Base-by-base conservation (phyloP, 2,329 filamentous ascomycete species). In the Trichoderma sp. region DNA sequence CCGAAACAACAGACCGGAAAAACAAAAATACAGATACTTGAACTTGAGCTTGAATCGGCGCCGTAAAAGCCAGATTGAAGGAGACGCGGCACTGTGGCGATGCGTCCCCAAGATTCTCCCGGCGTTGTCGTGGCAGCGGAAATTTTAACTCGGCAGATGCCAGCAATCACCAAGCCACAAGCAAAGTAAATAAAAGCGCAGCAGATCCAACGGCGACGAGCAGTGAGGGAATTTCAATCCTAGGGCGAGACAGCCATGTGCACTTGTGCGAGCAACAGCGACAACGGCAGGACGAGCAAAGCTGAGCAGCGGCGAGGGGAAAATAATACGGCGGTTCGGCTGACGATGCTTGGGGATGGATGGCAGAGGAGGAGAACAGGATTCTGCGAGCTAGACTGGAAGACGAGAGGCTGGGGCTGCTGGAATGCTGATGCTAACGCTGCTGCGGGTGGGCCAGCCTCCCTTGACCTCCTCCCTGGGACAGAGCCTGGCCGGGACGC, bases 381-480 rank as follows among this genome's bases (percentile, higher is more conserved):
- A 29, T 74, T 73, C 65, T 56, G 69, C 64, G 66, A 66, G 60
- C 17, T 60, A 57, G 72, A 74, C 69, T 35, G 58, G 37, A 58
- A 67, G 63, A 53, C 37, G 64, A 71, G 58, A 67, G 72, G 70
- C 70, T 73, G 72, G 72, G 72, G 67, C 50, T 45, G 63, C 58
- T 60, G 67, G 71, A 70, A 68, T 70, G 67, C 39, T 61, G n/a
- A n/a, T n/a, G 39, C 60, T 59, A 64, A n/a, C n/a, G n/a, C n/a
- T n/a, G n/a, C n/a, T n/a, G 64, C 25, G 60, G 48, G 67, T 48
- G 65, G 67, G 70, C 72, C 71, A 71, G 67, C 72, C 73, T 70
- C 70, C 72, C 67, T 68, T 65, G n/a, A n/a, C n/a, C n/a, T n/a
- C n/a, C n/a, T n/a, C n/a, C n/a, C n/a, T n/a, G 29, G 19, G 35